Evolutionary conservation across 1,284 basidiomycete species (phyloP).

Genomic region (Apiotrichum gamsii): DNA sequence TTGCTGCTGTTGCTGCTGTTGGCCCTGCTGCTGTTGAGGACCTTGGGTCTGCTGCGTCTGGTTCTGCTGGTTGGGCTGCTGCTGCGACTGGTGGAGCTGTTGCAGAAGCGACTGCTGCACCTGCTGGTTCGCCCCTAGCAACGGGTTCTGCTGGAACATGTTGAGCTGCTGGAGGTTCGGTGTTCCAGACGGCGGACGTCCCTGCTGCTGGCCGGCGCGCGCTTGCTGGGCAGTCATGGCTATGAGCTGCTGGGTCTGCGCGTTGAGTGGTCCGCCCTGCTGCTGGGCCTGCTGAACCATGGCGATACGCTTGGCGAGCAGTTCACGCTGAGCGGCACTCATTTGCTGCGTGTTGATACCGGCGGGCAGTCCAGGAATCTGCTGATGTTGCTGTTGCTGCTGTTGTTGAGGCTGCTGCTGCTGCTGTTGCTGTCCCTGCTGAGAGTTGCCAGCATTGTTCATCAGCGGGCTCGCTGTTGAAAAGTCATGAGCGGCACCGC

Average conservation of each 20-base stretch:
- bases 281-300: conserved; percentile 5
- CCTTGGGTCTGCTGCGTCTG: conserved; percentile 1
- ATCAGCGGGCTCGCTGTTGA: conserved; percentile 1
- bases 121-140: no score
- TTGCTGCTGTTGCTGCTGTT: conserved; percentile 2
- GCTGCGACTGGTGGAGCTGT: conserved; percentile 3
- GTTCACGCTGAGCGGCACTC: conserved; percentile 2
- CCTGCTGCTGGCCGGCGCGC: neutral
- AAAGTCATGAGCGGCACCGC: neutral
- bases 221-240: conserved; percentile 5
- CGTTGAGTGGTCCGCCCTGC: neutral
- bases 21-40: conserved; percentile 3
- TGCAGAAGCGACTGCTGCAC: no score
- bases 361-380: neutral
- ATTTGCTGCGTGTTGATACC: neutral
- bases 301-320: conserved; percentile 3
- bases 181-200: neutral
- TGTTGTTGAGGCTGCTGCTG: conserved; percentile 1
- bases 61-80: conserved; percentile 1
- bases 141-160: conserved; percentile 1
- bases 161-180: conserved; percentile 10
- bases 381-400: conserved; percentile 2
- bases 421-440: neutral
- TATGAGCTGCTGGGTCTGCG: conserved; percentile 3
- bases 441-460: conserved; percentile 1